Evolutionary conservation across 1,284 basidiomycete species (phyloP), one percentile per base, ranked within the genome.

Genomic region (Cronartium ribicola): DNA sequence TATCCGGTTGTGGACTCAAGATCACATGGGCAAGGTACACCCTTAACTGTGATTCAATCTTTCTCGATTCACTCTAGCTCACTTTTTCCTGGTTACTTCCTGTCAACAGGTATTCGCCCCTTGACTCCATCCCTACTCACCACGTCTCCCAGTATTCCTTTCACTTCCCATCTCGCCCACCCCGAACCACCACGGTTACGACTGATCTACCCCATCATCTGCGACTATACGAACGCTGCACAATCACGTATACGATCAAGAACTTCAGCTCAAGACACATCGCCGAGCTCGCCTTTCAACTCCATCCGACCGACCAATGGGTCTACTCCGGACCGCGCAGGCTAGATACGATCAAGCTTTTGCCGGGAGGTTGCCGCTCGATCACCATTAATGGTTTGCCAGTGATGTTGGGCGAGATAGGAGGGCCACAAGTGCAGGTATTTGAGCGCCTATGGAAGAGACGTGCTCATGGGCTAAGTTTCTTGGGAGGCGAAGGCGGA

Each of bases 1-100:
- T 62, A 11, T 10, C 29, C 22, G 68, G 40, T 43, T 64, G 69
- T 44, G 61, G 20, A 41, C 51, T 65, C 20, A 61, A 64, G 43
- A 61, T 64, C 29, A 64, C 46, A 17, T 71, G 69, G 69, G 46
- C n/a, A 1, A 63, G 69, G 69, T 71, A 71, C 17, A 57, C 29
- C 2, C 29, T 29, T 29, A 29, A 29, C 29, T 2, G 29, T 29
- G 29, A 29, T 29, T 29, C 2, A 29, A 29, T 29, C 29, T 29
- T 29, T 29, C 29, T 57, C 20, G n/a, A 8, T 57, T 57, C 51
- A 57, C 51, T 57, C n/a, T 57, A 57, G 29, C 29, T 29, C 29
- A 29, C 29, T 2, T 29, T 29, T 29, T 29, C 29, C 29, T 29
- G 29, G 29, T 29, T 29, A 29, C 29, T 2, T 29, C 29, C 29